Evolutionary conservation across 2,329 filamentous ascomycete genomes (phyloP), one percentile per base, ranked within the genome.

Genomic region (Fonsecaea pedrosoi): DNA sequence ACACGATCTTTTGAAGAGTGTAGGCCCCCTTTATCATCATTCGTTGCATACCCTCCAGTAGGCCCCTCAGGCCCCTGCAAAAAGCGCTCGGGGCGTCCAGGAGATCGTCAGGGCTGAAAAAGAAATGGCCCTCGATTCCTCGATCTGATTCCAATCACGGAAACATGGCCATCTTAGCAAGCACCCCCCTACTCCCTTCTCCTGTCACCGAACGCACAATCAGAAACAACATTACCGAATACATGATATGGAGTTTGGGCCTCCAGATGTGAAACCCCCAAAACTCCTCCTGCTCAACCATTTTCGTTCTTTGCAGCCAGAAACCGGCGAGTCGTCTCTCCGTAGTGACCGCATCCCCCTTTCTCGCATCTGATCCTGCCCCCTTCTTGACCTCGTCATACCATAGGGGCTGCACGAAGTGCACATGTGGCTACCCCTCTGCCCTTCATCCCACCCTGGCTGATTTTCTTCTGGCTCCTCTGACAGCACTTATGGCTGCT

Each of bases 81-180:
- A 40, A 40, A 42, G 42, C 12, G 35, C 25, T 45, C 56, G 56
- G 25, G 34, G 38, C 21, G 40, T 21, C 40, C 25, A 25, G 12
- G 32, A 32, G 57, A 60, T 50, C 57, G 40, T 50, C 38, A 48
- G 59, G 55, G 59, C 59, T 61, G 59, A 40, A 53, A 59, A 53
- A 37, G 32, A 13, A 54, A 61, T 61, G 53, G 30, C n/a, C 53
- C 30, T 55, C 35, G 32, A 12, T 48, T 21, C 34, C 34, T n/a
- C 42, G 15, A 53, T n/a, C 57, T 38, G 34, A 54, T 61, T 18
- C 45, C 45, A 40, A 54, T 61, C 59, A 53, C 8, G 40, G 13
- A 42, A 37, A n/a, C 30, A 21, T 48, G 58, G 55, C 13, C 32
- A 54, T 54, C 45, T 62, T 62, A 62, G 53, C 35, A 62, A 62